phyloP scores from a whole-genome alignment of 106 monocot species.

The Agapanthus africanus region DNA sequence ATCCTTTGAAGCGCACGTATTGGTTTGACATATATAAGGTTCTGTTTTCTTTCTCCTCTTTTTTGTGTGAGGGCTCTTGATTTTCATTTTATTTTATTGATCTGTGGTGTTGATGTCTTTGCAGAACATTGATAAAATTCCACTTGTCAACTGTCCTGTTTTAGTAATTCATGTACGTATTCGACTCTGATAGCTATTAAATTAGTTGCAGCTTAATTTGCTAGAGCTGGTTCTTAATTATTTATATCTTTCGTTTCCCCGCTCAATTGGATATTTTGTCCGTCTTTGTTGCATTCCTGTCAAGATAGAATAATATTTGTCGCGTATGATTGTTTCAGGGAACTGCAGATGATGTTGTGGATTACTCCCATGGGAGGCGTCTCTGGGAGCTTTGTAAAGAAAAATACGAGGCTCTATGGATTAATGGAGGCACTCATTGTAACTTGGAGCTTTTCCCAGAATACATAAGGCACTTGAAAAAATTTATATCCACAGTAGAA shows the following conservation, averaged over 20 bases:
- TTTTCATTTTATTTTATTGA: background rate
- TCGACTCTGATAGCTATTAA: background rate
- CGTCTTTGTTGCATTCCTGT: too few species aligned
- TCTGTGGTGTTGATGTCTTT: slow-evolving; percentile 15
- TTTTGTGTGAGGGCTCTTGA: background rate
- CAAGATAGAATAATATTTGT: too few species aligned
- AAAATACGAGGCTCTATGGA: slow-evolving; percentile 80
- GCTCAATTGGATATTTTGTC: too few species aligned
- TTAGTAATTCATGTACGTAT: slow-evolving; percentile 82
- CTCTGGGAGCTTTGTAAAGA: slow-evolving; percentile 58
- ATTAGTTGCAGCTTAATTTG: background rate
- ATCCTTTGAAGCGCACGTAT: slow-evolving; percentile 71
- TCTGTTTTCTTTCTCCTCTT: slow-evolving; percentile 3
- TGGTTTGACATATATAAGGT: slow-evolving; percentile 99
- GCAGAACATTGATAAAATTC: slow-evolving; percentile 96
- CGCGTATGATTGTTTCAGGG: slow-evolving; percentile 32
- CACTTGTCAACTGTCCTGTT: slow-evolving; percentile 67
- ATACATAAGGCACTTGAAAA: slow-evolving; percentile 58
- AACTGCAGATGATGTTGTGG: slow-evolving; percentile 56
- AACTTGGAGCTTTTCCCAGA: slow-evolving; percentile 53
- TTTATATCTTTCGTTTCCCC: too few species aligned
- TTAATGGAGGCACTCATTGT: slow-evolving; percentile 64
- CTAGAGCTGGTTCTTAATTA: background rate
- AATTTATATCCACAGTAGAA: slow-evolving; percentile 52
- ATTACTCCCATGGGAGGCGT: slow-evolving; percentile 65